Evolutionary conservation across 805 yeast species (phyloP).

Genomic region (Ogataea populi-albae): DNA sequence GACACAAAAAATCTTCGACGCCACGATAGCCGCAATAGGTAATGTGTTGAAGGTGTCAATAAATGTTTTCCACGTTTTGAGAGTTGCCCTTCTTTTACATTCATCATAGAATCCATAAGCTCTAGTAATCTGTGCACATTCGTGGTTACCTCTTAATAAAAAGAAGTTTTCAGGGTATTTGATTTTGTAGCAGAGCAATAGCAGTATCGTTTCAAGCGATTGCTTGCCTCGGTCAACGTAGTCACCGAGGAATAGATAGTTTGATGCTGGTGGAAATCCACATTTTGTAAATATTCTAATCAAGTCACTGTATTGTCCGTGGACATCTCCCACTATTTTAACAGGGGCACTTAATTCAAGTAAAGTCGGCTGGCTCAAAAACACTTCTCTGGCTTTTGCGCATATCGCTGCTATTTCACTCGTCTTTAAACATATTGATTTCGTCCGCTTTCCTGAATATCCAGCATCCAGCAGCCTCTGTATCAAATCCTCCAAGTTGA

Average conservation of each 20-base stretch:
- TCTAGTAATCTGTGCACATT: slow-evolving; percentile 93
- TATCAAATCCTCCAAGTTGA: slow-evolving; percentile 74
- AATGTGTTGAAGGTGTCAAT: slow-evolving; percentile 93
- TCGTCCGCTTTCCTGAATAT: slow-evolving; percentile 90
- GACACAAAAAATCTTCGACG: slow-evolving; percentile 89
- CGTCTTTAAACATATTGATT: slow-evolving; percentile 81
- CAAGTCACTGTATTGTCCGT: slow-evolving; percentile 92
- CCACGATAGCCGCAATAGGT: slow-evolving; percentile 94
- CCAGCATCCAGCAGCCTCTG: slow-evolving; percentile 94
- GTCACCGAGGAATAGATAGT: slow-evolving; percentile 91
- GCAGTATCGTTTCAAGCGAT: slow-evolving; percentile 84
- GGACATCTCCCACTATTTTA: slow-evolving; percentile 90
- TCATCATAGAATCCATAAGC: slow-evolving; percentile 98
- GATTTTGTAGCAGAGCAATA: slow-evolving; percentile 88
- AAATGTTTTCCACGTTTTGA: slow-evolving; percentile 91
- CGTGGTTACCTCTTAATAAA: slow-evolving; percentile 91
- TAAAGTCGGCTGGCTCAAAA: slow-evolving; percentile 84
- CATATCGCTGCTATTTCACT: slow-evolving; percentile 88
- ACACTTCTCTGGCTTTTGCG: slow-evolving; percentile 82
- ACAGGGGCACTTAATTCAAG: slow-evolving; percentile 85
- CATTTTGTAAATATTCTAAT: slow-evolving; percentile 90
- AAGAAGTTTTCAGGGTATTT: slow-evolving; percentile 97
- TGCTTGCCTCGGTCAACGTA: slow-evolving; percentile 98
- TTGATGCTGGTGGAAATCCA: slow-evolving; percentile 94
- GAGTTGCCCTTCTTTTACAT: slow-evolving; percentile 88